Evolutionary conservation across 2,329 filamentous ascomycete species (phyloP), one percentile per base, ranked within the genome.

Genomic region (Tolypocladium ovalisporum): DNA sequence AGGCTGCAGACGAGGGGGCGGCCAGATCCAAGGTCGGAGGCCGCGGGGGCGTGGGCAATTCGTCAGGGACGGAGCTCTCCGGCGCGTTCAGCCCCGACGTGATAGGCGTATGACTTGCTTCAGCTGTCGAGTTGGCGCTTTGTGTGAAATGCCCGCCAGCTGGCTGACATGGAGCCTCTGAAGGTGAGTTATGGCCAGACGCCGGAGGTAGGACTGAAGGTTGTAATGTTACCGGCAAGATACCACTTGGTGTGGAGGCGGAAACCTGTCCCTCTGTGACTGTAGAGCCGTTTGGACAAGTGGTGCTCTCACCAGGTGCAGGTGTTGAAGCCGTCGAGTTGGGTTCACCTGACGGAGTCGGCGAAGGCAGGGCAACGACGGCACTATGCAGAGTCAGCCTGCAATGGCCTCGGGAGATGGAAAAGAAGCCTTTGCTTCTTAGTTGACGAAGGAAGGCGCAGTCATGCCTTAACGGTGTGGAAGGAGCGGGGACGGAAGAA

Each of bases 261-360:
- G 17, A 15, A 44, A 22, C 5, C 8, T 27, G 52, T 17, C 17
- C 34, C 53, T 22, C 24, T 24, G 13, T 29, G 15, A 9, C 5
- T 19, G 39, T 29, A 29, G 47, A 12, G 9, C 13, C 27, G 22
- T n/a, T 5, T 5, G 22, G 3, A n/a, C 9, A 22, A 36, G 7
- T 17, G 29, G 22, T 29, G 7, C 32, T 35, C 35, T 52, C 44
- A 9, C 8, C 52, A 19, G 17, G 19, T 4, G 2, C 19, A 1
- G 54, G 53, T 40, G 42, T 35, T 19, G 56, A 58, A 37, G 32
- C 22, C 10, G 49, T 67, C 29, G 80, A 79, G 64, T 79, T 83
- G 19, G 76, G 73, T 60, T 85, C 82, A 61, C 87, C 81, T 66
- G 83, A 87, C 13, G 81, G 79, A 15, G 83, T 79, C 36, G 85